Evolutionary conservation across 352 stramenopile genomes (phyloP).

Genomic region (Achlya hypogyna): DNA sequence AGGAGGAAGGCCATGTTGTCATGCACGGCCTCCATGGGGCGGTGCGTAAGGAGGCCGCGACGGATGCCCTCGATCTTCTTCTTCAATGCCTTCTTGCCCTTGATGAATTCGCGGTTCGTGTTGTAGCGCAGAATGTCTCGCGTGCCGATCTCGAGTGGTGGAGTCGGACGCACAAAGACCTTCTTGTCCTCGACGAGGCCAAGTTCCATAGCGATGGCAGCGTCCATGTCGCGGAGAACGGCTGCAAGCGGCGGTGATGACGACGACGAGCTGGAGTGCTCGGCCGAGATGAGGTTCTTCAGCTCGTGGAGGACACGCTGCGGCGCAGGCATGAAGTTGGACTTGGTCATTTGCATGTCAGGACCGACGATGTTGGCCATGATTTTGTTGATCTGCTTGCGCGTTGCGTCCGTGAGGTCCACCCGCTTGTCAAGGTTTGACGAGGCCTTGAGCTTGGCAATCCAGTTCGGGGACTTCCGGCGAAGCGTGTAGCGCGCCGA

Average conservation of each 20-base stretch:
- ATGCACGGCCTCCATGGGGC: background rate
- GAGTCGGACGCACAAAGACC: background rate
- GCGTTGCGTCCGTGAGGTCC: background rate
- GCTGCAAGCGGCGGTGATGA: background rate
- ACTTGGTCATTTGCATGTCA: background rate
- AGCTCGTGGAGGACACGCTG: slow-evolving; percentile 8
- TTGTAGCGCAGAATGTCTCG: slow-evolving; percentile 18
- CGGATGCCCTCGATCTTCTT: slow-evolving; percentile 12
- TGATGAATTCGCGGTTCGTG: slow-evolving; percentile 15
- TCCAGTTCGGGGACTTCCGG: background rate
- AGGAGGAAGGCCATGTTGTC: slow-evolving; percentile 17
- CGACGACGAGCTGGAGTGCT: background rate
- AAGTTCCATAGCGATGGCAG: background rate
- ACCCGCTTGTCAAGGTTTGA: background rate
- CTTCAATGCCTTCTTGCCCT: slow-evolving; percentile 11
- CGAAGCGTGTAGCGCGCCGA: background rate
- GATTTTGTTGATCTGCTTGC: slow-evolving; percentile 14
- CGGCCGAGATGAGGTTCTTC: background rate
- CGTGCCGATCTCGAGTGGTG: background rate
- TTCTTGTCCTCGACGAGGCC: background rate
- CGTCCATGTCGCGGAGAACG: slow-evolving; percentile 16
- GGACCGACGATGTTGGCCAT: slow-evolving; percentile 14
- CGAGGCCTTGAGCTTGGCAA: background rate
- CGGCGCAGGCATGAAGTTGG: slow-evolving; percentile 13
- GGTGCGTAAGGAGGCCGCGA: slow-evolving; percentile 6